Evolutionary conservation across 2,329 filamentous ascomycete species (phyloP).

Genomic region (Fusarium sp.): DNA sequence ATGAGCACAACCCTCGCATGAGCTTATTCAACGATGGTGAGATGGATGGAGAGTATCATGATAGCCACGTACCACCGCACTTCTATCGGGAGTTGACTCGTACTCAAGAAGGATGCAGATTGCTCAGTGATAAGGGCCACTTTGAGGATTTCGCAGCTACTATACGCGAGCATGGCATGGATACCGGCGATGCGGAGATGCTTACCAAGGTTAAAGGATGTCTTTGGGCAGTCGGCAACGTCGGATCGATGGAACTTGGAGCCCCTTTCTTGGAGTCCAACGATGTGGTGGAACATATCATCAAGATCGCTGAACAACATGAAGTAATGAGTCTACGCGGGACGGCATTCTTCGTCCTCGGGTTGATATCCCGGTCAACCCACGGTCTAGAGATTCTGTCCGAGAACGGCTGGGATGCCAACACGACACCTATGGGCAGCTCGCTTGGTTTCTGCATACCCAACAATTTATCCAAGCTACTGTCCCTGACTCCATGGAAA

Average conservation of each 20-base stretch:
- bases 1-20: constrained; percentile 68
- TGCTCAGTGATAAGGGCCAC: constrained; percentile 92
- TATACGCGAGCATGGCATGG: constrained; percentile 87
- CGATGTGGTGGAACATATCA: constrained; percentile 88
- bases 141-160: constrained; percentile 93
- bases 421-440: constrained; percentile 83
- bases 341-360: constrained; percentile 96
- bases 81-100: constrained; percentile 96
- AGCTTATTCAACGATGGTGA: constrained; percentile 71
- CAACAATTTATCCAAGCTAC: constrained; percentile 79
- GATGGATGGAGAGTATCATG: constrained; percentile 68
- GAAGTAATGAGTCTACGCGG: constrained; percentile 93
- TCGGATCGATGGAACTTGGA: constrained; percentile 97
- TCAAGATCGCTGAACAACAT: constrained; percentile 87
- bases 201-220: constrained; percentile 96
- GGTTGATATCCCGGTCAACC: constrained; percentile 89
- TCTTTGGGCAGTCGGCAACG: constrained; percentile 97
- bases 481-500: constrained; percentile 75
- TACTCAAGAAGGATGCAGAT: constrained; percentile 89
- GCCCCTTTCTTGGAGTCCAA: constrained; percentile 92
- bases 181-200: constrained; percentile 84
- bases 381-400: constrained; percentile 93
- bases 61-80: constrained; percentile 86
- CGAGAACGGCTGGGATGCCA: constrained; percentile 93
- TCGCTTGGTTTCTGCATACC: constrained; percentile 92